phyloP scores from a whole-genome alignment of 106 monocot genomes.

The Ottelia alismoides region DNA sequence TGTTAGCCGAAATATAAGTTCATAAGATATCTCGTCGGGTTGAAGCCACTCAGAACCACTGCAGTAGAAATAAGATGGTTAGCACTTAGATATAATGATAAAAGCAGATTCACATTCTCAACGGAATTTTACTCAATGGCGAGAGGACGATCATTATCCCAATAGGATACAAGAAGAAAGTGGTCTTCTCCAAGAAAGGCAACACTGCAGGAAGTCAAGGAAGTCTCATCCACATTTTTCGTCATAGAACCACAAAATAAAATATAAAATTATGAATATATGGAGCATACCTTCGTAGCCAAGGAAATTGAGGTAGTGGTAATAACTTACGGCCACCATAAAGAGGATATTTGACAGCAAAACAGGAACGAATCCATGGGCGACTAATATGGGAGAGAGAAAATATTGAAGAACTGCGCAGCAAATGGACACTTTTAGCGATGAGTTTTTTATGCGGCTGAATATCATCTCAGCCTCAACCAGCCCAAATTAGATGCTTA shows the following conservation, averaged over 20 bases:
- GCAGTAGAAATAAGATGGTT: slow-evolving; percentile 6
- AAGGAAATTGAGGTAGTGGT: slow-evolving; percentile 94
- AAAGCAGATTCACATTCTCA: neutral
- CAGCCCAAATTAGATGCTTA: slow-evolving; percentile 15
- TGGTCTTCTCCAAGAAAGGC: slow-evolving; percentile 95
- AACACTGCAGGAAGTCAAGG: slow-evolving; percentile 43
- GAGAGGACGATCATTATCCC: slow-evolving; percentile 83
- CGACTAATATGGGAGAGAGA: slow-evolving; percentile 75
- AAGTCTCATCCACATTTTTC: neutral
- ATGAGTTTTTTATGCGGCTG: neutral
- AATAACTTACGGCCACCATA: slow-evolving; percentile 80
- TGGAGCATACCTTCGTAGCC: slow-evolving; percentile 78
- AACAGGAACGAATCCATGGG: slow-evolving; percentile 84
- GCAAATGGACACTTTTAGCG: slow-evolving; percentile 10
- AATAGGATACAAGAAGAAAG: slow-evolving; percentile 96
- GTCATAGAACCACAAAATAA: neutral
- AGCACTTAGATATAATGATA: neutral
- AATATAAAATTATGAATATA: neutral
- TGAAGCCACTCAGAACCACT: slow-evolving; percentile 90
- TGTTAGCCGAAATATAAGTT: slow-evolving; percentile 81
- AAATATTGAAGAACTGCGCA: slow-evolving; percentile 92
- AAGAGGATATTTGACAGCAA: slow-evolving; percentile 86
- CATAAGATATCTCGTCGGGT: slow-evolving; percentile 88
- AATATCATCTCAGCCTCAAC: neutral
- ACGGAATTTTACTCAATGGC: slow-evolving; percentile 70